These are phyloP conservation scores for Colletotrichum filicis DNA, from an alignment of 2,329 filamentous ascomycete genomes.

Conservation along the genomic window DNA sequence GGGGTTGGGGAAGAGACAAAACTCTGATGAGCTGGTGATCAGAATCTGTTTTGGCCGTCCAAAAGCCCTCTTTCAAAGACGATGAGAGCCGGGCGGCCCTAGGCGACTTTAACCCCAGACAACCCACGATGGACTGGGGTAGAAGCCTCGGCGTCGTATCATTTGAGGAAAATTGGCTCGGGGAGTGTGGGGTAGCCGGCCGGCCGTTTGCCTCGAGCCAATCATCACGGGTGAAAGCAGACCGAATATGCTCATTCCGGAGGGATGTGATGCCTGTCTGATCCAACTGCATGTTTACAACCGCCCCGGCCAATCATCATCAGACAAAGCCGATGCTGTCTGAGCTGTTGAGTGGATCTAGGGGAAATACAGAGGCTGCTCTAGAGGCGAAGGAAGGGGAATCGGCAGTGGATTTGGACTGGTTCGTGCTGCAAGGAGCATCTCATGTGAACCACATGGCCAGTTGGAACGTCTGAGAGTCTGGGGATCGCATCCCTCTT, in stretches of 20 bases:
- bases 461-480: conserved; percentile 29
- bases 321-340: conserved; percentile 22
- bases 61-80: neutral
- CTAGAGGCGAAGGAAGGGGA: conserved; percentile 31
- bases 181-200: conserved; percentile 31
- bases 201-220: conserved; percentile 17
- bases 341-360: conserved; percentile 36
- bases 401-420: conserved; percentile 33
- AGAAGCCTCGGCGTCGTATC: conserved; percentile 15
- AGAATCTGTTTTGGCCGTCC: neutral
- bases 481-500: conserved; percentile 36
- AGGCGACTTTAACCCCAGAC: conserved; percentile 32
- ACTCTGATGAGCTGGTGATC: neutral
- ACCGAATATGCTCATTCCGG: conserved; percentile 21
- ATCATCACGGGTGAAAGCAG: conserved; percentile 29
- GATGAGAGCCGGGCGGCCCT: neutral
- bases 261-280: conserved; percentile 9
- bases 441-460: conserved; percentile 27
- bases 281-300: conserved; percentile 7
- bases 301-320: conserved; percentile 16
- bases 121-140: conserved; percentile 22
- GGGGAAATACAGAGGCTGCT: conserved; percentile 14
- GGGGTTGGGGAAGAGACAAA: neutral
- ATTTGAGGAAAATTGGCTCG: conserved; percentile 33
- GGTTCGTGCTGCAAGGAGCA: neutral